A percentile compares a stretch with the other conserved stretches of the same genome.
These are phyloP conservation scores for Candida maris DNA, from an alignment of 805 yeast genomes.

Conservation along the genomic window DNA sequence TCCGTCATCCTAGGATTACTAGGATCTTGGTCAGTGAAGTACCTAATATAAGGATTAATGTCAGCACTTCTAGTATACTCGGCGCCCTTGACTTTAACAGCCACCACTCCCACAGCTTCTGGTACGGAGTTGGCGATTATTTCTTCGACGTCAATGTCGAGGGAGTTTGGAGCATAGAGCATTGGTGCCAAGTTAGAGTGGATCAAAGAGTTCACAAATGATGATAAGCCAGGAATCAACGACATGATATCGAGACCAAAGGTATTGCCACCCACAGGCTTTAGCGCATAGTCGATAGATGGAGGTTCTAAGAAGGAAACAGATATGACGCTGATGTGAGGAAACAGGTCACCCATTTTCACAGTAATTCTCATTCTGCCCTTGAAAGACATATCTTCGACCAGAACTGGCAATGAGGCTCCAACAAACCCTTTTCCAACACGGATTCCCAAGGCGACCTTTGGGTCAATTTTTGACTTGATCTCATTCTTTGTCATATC, in stretches of 20 bases:
- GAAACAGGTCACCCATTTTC: slow-evolving; percentile 60
- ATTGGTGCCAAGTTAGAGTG: slow-evolving; percentile 71
- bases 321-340: slow-evolving; percentile 73
- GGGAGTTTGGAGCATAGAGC: slow-evolving; percentile 78
- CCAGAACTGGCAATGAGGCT: slow-evolving; percentile 71
- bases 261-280: slow-evolving; percentile 89
- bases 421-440: slow-evolving; percentile 79
- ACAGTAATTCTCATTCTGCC: slow-evolving; percentile 68
- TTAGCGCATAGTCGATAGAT: slow-evolving; percentile 70
- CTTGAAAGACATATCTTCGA: slow-evolving; percentile 73
- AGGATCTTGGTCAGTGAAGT: slow-evolving; percentile 35
- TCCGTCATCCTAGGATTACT: slow-evolving; percentile 40
- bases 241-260: slow-evolving; percentile 83
- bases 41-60: slow-evolving; percentile 47
- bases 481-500: slow-evolving; percentile 79
- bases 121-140: slow-evolving; percentile 58
- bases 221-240: slow-evolving; percentile 72
- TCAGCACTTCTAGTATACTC: slow-evolving; percentile 41
- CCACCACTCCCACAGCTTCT: slow-evolving; percentile 68
- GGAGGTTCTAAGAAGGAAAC: slow-evolving; percentile 77
- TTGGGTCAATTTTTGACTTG: slow-evolving; percentile 69
- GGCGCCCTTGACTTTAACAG: slow-evolving; percentile 57
- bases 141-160: slow-evolving; percentile 73
- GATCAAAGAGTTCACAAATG: slow-evolving; percentile 65
- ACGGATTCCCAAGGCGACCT: slow-evolving; percentile 75